Conservation (phyloP, 2,329 filamentous ascomycete species). For the Fusarium sp. region DNA sequence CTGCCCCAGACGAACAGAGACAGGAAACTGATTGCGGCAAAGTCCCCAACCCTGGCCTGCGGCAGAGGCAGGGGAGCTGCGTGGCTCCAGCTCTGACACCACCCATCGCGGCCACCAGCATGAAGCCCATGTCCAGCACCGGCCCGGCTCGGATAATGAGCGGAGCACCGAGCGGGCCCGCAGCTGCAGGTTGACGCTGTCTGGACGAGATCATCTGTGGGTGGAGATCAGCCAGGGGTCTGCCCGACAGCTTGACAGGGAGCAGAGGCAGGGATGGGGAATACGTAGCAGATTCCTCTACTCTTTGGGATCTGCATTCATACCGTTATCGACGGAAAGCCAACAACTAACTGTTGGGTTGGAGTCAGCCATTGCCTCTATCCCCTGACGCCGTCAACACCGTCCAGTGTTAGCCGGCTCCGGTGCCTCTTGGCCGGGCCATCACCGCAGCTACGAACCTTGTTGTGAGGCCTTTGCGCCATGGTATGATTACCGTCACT, state of each 20-base stretch:
- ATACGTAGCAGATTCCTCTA: slow-evolving; percentile 21
- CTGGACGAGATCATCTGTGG: slow-evolving; percentile 1
- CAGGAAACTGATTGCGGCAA: slow-evolving; percentile 30
- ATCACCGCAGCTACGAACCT: slow-evolving; percentile 4
- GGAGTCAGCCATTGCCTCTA: slow-evolving; percentile 5
- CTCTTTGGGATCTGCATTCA: slow-evolving; percentile 27
- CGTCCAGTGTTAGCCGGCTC: slow-evolving; percentile 6
- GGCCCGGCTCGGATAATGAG: slow-evolving; percentile 43
- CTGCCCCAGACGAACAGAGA: slow-evolving; percentile 14
- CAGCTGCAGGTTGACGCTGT: slow-evolving; percentile 18
- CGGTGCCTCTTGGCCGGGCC: slow-evolving; percentile 7
- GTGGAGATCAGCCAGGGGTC: slow-evolving; percentile 27
- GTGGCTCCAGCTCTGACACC: slow-evolving; percentile 31
- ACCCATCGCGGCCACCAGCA: slow-evolving; percentile 23
- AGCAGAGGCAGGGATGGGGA: slow-evolving; percentile 12
- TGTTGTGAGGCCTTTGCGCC: slow-evolving; percentile 4
- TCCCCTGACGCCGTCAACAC: slow-evolving; percentile 17
- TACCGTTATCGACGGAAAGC: slow-evolving; percentile 18
- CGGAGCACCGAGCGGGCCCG: slow-evolving; percentile 39
- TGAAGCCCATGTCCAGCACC: slow-evolving; percentile 24
- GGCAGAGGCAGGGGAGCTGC: slow-evolving; percentile 13
- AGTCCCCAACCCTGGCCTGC: slow-evolving; percentile 18
- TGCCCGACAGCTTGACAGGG: slow-evolving; percentile 24
- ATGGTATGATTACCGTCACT: slow-evolving; percentile 16
- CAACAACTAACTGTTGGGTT: not conserved